Evolutionary conservation across 371 early-diverging fungal genomes (phyloP), one percentile per base, ranked within the genome.

Genomic region (Lichtheimia ornata): DNA sequence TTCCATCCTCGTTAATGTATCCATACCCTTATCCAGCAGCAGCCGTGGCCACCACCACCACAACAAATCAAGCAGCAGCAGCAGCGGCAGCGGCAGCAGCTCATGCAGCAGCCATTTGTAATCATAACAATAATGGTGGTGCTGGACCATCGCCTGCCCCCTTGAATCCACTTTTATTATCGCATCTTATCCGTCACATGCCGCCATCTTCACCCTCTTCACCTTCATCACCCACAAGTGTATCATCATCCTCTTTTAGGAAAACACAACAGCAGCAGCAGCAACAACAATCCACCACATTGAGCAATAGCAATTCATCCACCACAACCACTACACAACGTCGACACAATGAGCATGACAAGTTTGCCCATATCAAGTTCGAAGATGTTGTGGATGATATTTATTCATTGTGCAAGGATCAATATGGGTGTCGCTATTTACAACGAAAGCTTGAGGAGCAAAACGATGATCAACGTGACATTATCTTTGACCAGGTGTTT

Each of bases 401-500:
- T 6, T 88, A 87, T 57, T 67, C 83, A 2, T 73, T 95, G n/a
- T 90, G 91, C 80, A 93, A 91, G 72, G 96, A 95, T 68, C 95
- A 95, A 67, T 84, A 93, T 61, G 96, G 96, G 2, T 95, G 96
- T 73, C 81, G 96, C 22, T 95, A 84, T 65, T 72, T 95, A 55
- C 96, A 95, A 66, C 87, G 87, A 70, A 89, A 89, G 66, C 74
- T 95, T 3, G 96, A 95, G 66, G 94, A 94, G 51, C 78, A 84
- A 14, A 83, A 84, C 47, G 79, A 83, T 14, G 71, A 82, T 27
- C 82, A 88, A 44, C 66, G 87, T 11, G 71, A 82, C 44, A 69
- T 84, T 44, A 93, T 95, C 49, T 94, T 91, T 61, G 64, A 71
- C 24, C 90, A 95, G 66, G 86, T 93, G 9, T 85, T 81, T 56